These are phyloP conservation scores for Sporothrix pallida DNA, from an alignment of 2,329 filamentous ascomycete genomes.

Conservation along the genomic window DNA sequence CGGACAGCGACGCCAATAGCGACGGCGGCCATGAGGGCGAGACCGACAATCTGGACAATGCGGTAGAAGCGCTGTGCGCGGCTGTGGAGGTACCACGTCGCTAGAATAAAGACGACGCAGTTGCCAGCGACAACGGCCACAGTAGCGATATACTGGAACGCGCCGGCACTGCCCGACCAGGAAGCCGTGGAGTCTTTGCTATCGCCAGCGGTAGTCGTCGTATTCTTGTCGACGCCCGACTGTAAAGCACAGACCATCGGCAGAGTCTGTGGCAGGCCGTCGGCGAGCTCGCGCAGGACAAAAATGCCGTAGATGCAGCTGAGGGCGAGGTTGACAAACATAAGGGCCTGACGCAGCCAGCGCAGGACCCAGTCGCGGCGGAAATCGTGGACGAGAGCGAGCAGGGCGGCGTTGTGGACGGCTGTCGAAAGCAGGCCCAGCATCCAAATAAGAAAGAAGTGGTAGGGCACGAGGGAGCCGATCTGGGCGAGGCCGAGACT, in stretches of 20 bases:
- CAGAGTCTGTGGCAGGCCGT: conserved; percentile 55
- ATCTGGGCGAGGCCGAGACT: conserved; percentile 66
- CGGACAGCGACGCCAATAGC: conserved; percentile 64
- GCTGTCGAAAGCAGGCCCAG: conserved; percentile 67
- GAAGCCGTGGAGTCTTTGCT: conserved; percentile 41
- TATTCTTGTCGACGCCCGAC: conserved; percentile 49
- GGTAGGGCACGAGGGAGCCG: conserved; percentile 65
- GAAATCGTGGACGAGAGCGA: conserved; percentile 70
- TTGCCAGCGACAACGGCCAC: conserved; percentile 66
- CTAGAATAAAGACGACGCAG: conserved; percentile 61
- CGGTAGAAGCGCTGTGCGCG: conserved; percentile 61
- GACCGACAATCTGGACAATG: conserved; percentile 57
- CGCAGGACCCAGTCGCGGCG: conserved; percentile 69
- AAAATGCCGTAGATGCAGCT: conserved; percentile 62
- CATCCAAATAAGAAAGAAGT: conserved; percentile 76
- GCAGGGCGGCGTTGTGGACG: conserved; percentile 67
- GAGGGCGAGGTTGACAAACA: conserved; percentile 68
- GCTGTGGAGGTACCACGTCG: conserved; percentile 69
- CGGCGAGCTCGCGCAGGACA: conserved; percentile 60
- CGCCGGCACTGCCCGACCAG: conserved; percentile 44
- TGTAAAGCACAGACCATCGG: conserved; percentile 62
- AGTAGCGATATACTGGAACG: conserved; percentile 62
- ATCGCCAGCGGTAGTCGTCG: neutral
- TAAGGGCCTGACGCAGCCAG: conserved; percentile 69
- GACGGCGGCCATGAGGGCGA: conserved; percentile 62